Evolutionary conservation across 192 early-diverging fungal genomes (phyloP), one percentile per base, ranked within the genome.

Genomic region (Radiomyces spectabilis): DNA sequence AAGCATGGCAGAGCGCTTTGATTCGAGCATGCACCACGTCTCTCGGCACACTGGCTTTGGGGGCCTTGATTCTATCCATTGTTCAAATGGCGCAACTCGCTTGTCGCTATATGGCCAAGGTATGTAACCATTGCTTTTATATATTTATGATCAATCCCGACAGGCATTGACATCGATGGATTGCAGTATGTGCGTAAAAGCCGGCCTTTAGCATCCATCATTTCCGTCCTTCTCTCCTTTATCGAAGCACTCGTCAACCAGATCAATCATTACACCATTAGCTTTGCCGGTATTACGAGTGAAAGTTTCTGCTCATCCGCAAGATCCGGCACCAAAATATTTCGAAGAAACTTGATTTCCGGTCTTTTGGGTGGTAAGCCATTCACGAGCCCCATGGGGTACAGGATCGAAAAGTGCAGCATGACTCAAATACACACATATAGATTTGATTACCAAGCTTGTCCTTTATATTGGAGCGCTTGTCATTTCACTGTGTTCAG

Each of bases 321-420:
- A 16, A 59, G 66, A 21, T 63, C 51, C 5, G 82, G 77, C 10
- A 85, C 87, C 38, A 81, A 83, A 49, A 72, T 89, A 26, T 89
- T 91, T 61, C 72, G 85, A 26, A 59, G 89, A 9, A 91, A 91
- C 48, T 60, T 89, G n/a, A 47, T 89, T 2, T 66, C 80, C 50
- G 87, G 85, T 1, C 55, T 88, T 9, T 55, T 81, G 1, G 64
- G 58, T 34, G 64, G 63, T 66, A 66, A 50, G 15, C 5, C 35
- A 22, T 3, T 29, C 38, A n/a, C n/a, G n/a, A n/a, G n/a, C n/a
- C n/a, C n/a, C n/a, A n/a, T n/a, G n/a, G n/a, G n/a, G n/a, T n/a
- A n/a, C n/a, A n/a, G n/a, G 25, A 27, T 42, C 19, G 38, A 12
- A 19, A 8, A 19, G 2, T 15, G 7, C 10, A 44, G 34, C 10